Conservation (phyloP, 305 asterid genomes). For the Fraxinus velutina region DNA sequence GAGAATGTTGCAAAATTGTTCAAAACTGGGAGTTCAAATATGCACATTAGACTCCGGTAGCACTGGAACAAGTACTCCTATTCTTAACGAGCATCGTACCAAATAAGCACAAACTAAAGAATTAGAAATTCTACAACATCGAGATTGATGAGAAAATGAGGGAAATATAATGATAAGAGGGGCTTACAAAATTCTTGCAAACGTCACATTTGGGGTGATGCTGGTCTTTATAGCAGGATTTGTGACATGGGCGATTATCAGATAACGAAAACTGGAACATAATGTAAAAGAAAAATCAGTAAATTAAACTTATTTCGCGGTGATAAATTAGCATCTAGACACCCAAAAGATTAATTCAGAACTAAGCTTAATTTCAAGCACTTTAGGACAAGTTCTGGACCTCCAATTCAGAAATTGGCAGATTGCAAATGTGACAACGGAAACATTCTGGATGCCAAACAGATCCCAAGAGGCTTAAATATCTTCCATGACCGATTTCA, state of each 20-base stretch:
- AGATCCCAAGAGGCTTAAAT: conserved; percentile 82
- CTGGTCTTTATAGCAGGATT: conserved; percentile 80
- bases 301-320: background rate
- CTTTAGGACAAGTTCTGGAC: conserved; percentile 38
- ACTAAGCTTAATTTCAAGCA: background rate
- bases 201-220: conserved; percentile 96
- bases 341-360: background rate
- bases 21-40: background rate
- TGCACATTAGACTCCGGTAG: background rate
- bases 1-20: background rate
- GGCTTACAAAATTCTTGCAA: conserved; percentile 88
- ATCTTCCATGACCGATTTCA: conserved; percentile 84
- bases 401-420: conserved; percentile 93
- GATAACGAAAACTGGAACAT: conserved; percentile 75
- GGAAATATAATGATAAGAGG: background rate
- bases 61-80: background rate
- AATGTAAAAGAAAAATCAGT: conserved; percentile 18
- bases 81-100: background rate
- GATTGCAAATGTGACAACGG: conserved; percentile 67
- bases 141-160: background rate
- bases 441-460: conserved; percentile 99
- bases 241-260: conserved; percentile 71
- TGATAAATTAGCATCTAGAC: background rate
- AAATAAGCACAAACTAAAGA: background rate
- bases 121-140: background rate